A percentile compares a stretch with the other conserved stretches of the same genome.
Conservation (phyloP, 768 basidiomycete genomes). For the Rhizopogon sp. region DNA sequence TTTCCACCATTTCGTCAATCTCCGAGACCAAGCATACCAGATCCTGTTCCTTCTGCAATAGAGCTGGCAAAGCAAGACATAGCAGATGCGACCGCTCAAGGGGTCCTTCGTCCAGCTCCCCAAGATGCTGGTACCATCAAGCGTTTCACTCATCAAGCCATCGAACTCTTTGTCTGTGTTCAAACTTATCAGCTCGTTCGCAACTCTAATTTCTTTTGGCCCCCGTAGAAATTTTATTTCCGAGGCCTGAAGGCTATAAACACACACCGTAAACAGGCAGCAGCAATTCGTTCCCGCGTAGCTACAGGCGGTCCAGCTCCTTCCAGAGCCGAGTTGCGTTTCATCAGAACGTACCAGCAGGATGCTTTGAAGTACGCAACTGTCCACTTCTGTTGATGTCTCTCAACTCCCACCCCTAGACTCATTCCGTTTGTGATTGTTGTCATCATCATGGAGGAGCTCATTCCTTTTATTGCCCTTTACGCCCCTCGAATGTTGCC, state of each 20-base stretch:
- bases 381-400: background rate
- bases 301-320: slow-evolving; percentile 55
- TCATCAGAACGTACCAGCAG: slow-evolving; percentile 59
- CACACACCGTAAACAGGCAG: slow-evolving; percentile 50
- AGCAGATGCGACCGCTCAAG: slow-evolving; percentile 59
- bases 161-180: slow-evolving; percentile 40
- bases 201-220: slow-evolving; percentile 1
- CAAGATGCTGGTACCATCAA: slow-evolving; percentile 52
- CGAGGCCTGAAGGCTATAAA: slow-evolving; percentile 71
- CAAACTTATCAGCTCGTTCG: background rate
- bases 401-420: slow-evolving; percentile 24
- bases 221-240: slow-evolving; percentile 74
- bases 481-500: slow-evolving; percentile 83
- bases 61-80: slow-evolving; percentile 59
- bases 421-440: slow-evolving; percentile 77
- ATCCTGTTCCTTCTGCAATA: slow-evolving; percentile 27
- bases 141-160: slow-evolving; percentile 42
- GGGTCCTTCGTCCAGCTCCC: slow-evolving; percentile 65
- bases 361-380: slow-evolving; percentile 65
- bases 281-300: slow-evolving; percentile 51
- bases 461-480: slow-evolving; percentile 78
- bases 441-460: slow-evolving; percentile 71
- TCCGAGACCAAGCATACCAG: slow-evolving; percentile 10
- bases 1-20: slow-evolving; percentile 19
- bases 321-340: slow-evolving; percentile 63